Base-by-base conservation (phyloP, 1,139 yeast genomes). In the Lodderomyces theae region DNA sequence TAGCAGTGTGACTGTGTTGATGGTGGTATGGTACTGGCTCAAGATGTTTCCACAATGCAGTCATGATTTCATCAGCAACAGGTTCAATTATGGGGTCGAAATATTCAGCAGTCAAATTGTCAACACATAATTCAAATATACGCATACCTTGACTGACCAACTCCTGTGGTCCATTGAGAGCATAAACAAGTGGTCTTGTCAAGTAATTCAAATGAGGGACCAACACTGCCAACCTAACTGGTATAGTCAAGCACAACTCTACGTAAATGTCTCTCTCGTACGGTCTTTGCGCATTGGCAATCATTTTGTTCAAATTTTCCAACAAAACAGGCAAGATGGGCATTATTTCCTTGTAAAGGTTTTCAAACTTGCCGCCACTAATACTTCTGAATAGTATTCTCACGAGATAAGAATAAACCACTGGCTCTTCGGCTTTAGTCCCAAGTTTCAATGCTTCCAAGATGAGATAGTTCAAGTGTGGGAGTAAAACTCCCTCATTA, bases 81-180 rank as follows among this genome's bases (percentile, higher is more conserved):
- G 98, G 97, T 54, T 89, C 97, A 46, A 94, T 81, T 58, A 92
- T 88, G 1, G 98, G 98, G 54, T 94, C 98, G 59, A 94, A 89
- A 60, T 89, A 94, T 54, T 90, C 96, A 0, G 97, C 95, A 0
- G 97, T 92, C 44, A 94, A 67, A 53, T 94, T 94, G 56, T 94
- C 99, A 21, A 94, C 96, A 56, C 98, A 92, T n/a, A 92, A 72
- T 55, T 94, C 99, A 44, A 94, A 75, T 0, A 97, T 92, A 49
- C 97, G 74, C 49, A 94, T 69, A 34, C 98, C 98, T 63, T 92
- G 98, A 43, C 92, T 82, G 1, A 90, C 95, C 39, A 92, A 74
- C 49, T 94, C 99, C 46, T 85, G 96, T 1, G 90, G 75, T 0
- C 96, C 96, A 56, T 87, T 86, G 45, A 94, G 70, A 0, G 99